A percentile compares a stretch with the other conserved stretches of the same genome.
These are phyloP conservation scores for Coniochaeta hoffmannii DNA, from an alignment of 2,329 filamentous ascomycete species.

Conservation along the genomic window DNA sequence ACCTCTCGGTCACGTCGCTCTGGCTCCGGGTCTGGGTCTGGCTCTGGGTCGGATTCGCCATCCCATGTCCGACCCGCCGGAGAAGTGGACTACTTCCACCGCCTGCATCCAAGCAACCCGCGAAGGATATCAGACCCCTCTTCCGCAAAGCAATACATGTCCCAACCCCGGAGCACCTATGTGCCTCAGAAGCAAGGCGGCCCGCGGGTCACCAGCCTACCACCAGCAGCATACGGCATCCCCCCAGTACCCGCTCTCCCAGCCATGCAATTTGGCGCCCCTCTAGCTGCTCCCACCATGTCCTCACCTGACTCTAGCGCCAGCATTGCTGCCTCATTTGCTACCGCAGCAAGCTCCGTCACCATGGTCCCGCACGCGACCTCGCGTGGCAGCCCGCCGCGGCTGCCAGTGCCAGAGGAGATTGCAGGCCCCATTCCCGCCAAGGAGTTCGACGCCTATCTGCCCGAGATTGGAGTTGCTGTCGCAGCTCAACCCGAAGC, in stretches of 20 bases:
- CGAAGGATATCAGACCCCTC: slow-evolving; percentile 14
- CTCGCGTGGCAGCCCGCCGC: slow-evolving; percentile 6
- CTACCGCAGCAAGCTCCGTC: slow-evolving; percentile 12
- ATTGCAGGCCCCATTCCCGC: background rate
- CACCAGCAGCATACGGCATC: slow-evolving; percentile 9
- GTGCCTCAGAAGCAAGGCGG: slow-evolving; percentile 2
- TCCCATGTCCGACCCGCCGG: slow-evolving; percentile 4
- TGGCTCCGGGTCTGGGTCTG: no score
- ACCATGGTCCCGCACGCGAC: slow-evolving; percentile 9
- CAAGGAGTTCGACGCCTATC: background rate
- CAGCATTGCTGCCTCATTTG: slow-evolving; percentile 6
- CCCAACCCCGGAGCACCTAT: slow-evolving; percentile 5
- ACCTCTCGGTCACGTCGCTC: slow-evolving; percentile 6
- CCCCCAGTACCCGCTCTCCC: slow-evolving; percentile 18
- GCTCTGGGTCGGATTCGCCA: background rate
- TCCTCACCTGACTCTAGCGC: slow-evolving; percentile 1
- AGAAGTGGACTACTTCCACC: slow-evolving; percentile 14
- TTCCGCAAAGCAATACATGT: slow-evolving; percentile 9
- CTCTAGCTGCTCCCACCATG: slow-evolving; percentile 5
- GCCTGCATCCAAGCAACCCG: slow-evolving; percentile 16
- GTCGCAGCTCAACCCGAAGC: background rate
- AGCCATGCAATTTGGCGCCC: slow-evolving; percentile 10
- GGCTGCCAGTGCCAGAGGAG: slow-evolving; percentile 3
- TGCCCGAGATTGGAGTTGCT: background rate
- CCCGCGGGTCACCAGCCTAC: slow-evolving; percentile 6